Conservation (phyloP, 306 rosid species). For the Vigna radiata region DNA sequence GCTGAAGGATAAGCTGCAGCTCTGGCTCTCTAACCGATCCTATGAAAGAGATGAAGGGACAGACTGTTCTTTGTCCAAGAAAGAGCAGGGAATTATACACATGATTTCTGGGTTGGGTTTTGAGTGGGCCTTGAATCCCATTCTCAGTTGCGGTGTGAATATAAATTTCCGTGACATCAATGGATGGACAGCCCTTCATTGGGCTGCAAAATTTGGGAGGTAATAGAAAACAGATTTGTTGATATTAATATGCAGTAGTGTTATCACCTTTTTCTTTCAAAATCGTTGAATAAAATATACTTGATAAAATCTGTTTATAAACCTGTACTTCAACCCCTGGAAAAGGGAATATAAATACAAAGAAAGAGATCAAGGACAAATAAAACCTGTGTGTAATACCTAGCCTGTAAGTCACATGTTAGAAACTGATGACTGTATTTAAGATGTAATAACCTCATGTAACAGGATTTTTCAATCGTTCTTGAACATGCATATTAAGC, state of each 20-base stretch:
- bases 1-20: slow-evolving; percentile 77
- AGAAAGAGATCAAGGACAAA: not conserved
- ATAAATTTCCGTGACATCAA: slow-evolving; percentile 94
- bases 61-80: slow-evolving; percentile 80
- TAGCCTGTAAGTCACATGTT: not conserved
- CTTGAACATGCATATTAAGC: slow-evolving; percentile 16
- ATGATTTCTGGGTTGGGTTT: slow-evolving; percentile 90
- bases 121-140: slow-evolving; percentile 88
- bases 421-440: slow-evolving; percentile 33
- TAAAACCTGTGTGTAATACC: slow-evolving; percentile 21
- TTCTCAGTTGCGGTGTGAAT: slow-evolving; percentile 76
- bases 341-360: slow-evolving; percentile 7
- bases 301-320: slow-evolving; percentile 22
- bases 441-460: slow-evolving; percentile 7
- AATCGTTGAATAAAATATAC: slow-evolving; percentile 31
- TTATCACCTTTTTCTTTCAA: slow-evolving; percentile 21
- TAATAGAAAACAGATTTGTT: slow-evolving; percentile 45
- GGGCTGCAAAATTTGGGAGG: slow-evolving; percentile 99
- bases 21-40: slow-evolving; percentile 74
- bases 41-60: slow-evolving; percentile 51
- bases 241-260: slow-evolving; percentile 22
- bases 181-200: slow-evolving; percentile 95
- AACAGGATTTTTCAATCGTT: slow-evolving; percentile 22
- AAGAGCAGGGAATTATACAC: slow-evolving; percentile 94
- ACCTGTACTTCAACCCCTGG: slow-evolving; percentile 9